These are phyloP conservation scores for Triticum timopheevii DNA, from an alignment of 176 grass and related monocot species.

Conservation along the genomic window DNA sequence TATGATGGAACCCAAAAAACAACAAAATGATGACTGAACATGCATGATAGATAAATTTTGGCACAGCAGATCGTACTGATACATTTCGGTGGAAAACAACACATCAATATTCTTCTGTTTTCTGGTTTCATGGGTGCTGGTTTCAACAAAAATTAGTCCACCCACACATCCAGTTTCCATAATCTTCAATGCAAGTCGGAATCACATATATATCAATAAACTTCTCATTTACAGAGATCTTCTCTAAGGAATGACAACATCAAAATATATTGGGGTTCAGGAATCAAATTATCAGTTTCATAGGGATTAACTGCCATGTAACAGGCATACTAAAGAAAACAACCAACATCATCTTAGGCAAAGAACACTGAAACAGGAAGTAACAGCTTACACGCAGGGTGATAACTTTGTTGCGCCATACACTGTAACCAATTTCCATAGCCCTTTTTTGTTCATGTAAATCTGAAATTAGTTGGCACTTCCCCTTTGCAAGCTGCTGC, in stretches of 20 bases:
- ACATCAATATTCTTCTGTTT: not conserved
- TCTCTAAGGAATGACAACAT: not conserved
- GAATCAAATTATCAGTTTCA: not conserved
- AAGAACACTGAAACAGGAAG: too few relatives aligned
- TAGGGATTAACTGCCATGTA: not conserved
- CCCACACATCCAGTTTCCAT: not conserved
- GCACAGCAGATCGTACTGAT: not conserved
- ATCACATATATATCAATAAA: not conserved
- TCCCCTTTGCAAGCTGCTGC: too few relatives aligned
- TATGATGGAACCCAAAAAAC: not conserved
- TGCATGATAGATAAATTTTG: not conserved
- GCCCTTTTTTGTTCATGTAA: not conserved
- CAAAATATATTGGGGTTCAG: not conserved
- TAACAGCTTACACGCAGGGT: not conserved
- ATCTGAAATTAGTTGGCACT: too few relatives aligned
- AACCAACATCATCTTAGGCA: not conserved
- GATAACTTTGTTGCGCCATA: not conserved
- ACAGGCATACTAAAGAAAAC: not conserved
- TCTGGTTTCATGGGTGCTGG: not conserved
- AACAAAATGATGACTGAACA: not conserved
- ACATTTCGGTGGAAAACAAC: not conserved
- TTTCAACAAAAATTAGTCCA: not conserved
- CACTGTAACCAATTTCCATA: not conserved
- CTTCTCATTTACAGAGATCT: not conserved
- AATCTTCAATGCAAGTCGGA: not conserved